These are phyloP conservation scores for Verticillium albo-atrum DNA, from an alignment of 2,329 filamentous ascomycete genomes.

Conservation along the genomic window DNA sequence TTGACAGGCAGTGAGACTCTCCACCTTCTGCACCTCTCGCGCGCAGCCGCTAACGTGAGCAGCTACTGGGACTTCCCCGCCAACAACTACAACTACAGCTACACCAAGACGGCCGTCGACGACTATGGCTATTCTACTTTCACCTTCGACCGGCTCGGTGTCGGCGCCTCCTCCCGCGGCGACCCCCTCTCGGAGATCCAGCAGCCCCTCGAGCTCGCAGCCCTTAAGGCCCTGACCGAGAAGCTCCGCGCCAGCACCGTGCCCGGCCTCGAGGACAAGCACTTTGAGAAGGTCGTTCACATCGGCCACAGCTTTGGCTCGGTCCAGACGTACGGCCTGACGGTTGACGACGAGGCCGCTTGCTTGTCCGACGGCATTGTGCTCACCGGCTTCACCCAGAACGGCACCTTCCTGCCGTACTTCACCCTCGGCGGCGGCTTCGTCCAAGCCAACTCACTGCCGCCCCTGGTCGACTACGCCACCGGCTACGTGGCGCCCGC, in stretches of 20 bases:
- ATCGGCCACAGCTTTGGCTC: conserved; percentile 63
- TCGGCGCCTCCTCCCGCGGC: conserved; percentile 53
- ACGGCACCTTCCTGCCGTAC: conserved; percentile 34
- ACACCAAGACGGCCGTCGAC: conserved; percentile 50
- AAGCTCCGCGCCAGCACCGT: conserved; percentile 42
- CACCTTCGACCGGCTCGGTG: conserved; percentile 57
- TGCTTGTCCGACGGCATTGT: conserved; percentile 50
- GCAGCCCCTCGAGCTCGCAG: conserved; percentile 51
- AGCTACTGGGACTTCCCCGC: conserved; percentile 59
- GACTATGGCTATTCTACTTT: conserved; percentile 54
- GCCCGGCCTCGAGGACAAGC: conserved; percentile 26
- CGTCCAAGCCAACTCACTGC: conserved; percentile 32
- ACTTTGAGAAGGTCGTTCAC: conserved; percentile 45
- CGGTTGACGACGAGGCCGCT: conserved; percentile 40
- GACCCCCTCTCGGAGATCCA: conserved; percentile 59
- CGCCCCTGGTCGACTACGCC: conserved; percentile 26
- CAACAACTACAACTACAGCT: conserved; percentile 58
- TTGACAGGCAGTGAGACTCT: conserved; percentile 16
- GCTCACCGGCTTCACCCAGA: conserved; percentile 55
- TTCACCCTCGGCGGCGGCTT: conserved; percentile 44
- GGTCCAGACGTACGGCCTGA: conserved; percentile 50
- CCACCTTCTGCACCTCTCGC: too few relatives aligned
- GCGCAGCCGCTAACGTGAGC: conserved; percentile 3
- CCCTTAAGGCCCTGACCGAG: conserved; percentile 48
- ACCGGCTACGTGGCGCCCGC: conserved; percentile 49